Conservation (phyloP, 2,329 filamentous ascomycete genomes). For the Lojkania enalia region DNA sequence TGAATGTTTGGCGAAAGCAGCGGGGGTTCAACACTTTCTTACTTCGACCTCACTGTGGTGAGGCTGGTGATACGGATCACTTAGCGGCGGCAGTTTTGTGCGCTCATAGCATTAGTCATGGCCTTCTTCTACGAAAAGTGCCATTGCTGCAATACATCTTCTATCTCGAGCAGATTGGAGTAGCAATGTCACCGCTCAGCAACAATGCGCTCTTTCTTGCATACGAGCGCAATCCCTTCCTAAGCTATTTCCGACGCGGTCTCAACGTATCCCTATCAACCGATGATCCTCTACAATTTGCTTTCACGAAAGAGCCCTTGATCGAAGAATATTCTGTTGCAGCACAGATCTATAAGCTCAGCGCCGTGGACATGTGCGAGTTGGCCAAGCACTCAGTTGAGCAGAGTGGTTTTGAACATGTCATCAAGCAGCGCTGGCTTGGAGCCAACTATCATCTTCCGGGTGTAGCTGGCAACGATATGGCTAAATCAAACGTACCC, state of each 20-base stretch:
- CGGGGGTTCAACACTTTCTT: conserved; percentile 96
- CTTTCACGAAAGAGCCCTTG: conserved; percentile 95
- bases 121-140: conserved; percentile 88
- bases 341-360: conserved; percentile 97
- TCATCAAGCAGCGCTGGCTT: conserved; percentile 89
- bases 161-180: conserved; percentile 96
- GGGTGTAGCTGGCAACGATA: conserved; percentile 83
- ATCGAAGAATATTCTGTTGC: conserved; percentile 99
- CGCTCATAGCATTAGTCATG: conserved; percentile 96
- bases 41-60: conserved; percentile 90
- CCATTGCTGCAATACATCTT: conserved; percentile 95
- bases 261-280: conserved; percentile 95
- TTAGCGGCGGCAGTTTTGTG: conserved; percentile 87
- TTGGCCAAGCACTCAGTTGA: conserved; percentile 93
- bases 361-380: conserved; percentile 97
- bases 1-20: conserved; percentile 88
- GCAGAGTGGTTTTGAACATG: conserved; percentile 90
- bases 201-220: conserved; percentile 97
- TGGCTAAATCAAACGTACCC: conserved; percentile 95
- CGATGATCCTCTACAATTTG: conserved; percentile 95
- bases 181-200: conserved; percentile 98
- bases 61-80: conserved; percentile 96
- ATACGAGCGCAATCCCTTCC: conserved; percentile 95
- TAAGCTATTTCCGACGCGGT: conserved; percentile 92
- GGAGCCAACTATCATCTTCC: conserved; percentile 76